Evolutionary conservation across 2,329 filamentous ascomycete species (phyloP).

Genomic region (Hypoxylon sp.): DNA sequence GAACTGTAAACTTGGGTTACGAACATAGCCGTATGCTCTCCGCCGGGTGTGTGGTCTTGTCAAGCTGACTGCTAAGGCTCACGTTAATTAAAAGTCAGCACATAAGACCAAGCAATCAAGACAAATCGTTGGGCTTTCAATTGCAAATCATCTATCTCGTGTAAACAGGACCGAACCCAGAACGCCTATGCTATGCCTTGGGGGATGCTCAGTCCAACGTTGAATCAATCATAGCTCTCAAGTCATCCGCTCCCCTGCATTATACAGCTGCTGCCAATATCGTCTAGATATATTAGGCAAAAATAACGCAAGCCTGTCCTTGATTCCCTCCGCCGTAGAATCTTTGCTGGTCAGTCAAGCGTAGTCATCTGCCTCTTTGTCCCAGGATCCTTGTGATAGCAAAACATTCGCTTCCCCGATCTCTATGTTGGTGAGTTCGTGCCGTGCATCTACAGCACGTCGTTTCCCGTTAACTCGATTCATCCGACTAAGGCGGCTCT

Average conservation of each 20-base stretch:
- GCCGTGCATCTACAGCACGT: neutral
- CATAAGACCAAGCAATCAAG: conserved; percentile 13
- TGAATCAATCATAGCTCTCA: conserved; percentile 19
- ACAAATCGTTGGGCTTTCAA: conserved; percentile 13
- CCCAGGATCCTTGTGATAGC: neutral
- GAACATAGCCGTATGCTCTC: conserved; percentile 5
- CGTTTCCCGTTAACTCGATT: neutral
- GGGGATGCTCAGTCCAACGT: conserved; percentile 20
- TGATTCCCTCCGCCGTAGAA: neutral
- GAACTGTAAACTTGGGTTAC: conserved; percentile 11
- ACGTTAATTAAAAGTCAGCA: conserved; percentile 21
- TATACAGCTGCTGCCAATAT: conserved; percentile 15
- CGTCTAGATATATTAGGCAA: conserved; percentile 10
- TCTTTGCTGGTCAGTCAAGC: neutral
- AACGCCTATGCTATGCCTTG: conserved; percentile 55
- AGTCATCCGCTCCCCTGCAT: conserved; percentile 3
- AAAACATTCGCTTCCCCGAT: neutral
- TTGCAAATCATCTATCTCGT: conserved; percentile 15
- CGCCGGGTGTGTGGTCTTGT: conserved; percentile 3
- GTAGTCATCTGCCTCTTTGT: neutral
- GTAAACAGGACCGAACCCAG: conserved; percentile 38
- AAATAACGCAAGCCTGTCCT: neutral
- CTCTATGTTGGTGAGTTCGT: neutral
- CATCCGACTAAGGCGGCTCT: neutral
- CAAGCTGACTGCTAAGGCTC: conserved; percentile 16